A percentile compares a stretch with the other conserved stretches of the same genome.
phyloP scores from a whole-genome alignment of 495 filamentous ascomycete species.

The Cenococcum geophilum region DNA sequence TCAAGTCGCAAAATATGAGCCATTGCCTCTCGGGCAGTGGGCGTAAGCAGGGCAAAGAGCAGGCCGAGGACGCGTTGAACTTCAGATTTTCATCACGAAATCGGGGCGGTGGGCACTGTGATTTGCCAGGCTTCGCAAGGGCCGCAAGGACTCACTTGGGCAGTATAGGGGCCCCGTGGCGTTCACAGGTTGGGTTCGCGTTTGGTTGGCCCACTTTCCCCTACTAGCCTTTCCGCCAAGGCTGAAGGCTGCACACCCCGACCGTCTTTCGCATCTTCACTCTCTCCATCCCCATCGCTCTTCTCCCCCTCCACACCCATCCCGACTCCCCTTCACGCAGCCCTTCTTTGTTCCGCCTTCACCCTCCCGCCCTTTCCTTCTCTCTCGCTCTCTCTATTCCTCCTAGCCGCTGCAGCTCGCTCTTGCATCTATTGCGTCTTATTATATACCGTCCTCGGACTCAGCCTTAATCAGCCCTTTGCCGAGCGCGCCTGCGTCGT shows the following conservation, averaged over 20 bases:
- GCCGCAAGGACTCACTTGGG: neutral
- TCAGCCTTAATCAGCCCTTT: slow-evolving; percentile 20
- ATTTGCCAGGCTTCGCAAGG: neutral
- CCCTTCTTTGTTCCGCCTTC: slow-evolving; percentile 28
- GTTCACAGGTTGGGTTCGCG: too few species aligned
- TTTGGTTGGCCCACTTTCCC: too few species aligned
- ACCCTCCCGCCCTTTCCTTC: slow-evolving; percentile 32
- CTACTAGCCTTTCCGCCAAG: too few species aligned
- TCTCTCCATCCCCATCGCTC: slow-evolving; percentile 29
- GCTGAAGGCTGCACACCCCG: neutral
- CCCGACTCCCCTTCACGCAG: slow-evolving; percentile 41
- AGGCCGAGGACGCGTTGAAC: neutral
- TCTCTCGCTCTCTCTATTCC: slow-evolving; percentile 32
- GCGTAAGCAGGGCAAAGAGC: neutral
- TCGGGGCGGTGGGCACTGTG: neutral
- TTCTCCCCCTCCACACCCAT: slow-evolving; percentile 44
- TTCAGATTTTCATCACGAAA: neutral
- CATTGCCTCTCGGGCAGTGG: neutral
- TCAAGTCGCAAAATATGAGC: neutral
- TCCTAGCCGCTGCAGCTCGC: slow-evolving; percentile 33
- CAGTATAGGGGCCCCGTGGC: too few species aligned
- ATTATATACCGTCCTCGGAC: slow-evolving; percentile 14
- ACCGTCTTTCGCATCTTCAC: neutral
- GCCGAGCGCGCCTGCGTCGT: slow-evolving; percentile 27
- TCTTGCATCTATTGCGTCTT: slow-evolving; percentile 22